These are phyloP conservation scores for Forsythia suspensa DNA, from an alignment of 257 asterid species.

Conservation along the genomic window DNA sequence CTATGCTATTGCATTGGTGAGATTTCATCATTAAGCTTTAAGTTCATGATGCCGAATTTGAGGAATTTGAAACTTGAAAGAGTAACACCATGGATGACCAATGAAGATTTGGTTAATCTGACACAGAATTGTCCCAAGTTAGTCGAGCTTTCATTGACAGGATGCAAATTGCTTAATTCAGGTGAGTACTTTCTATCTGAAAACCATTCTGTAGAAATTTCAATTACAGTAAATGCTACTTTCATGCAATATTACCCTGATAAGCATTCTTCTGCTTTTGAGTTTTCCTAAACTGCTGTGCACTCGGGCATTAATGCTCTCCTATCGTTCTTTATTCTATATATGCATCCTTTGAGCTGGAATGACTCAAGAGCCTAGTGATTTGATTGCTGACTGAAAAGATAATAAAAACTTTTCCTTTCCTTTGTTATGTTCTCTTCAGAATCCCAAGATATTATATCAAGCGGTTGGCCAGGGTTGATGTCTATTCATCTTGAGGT, in stretches of 20 bases:
- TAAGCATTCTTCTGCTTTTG: background rate
- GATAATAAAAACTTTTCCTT: constrained; percentile 14
- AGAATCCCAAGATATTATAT: constrained; percentile 77
- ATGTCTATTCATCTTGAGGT: constrained; percentile 81
- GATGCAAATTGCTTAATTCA: constrained; percentile 73
- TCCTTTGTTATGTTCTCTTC: constrained; percentile 26
- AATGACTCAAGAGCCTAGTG: constrained; percentile 11
- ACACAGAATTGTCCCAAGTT: constrained; percentile 60
- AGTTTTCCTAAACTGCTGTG: constrained; percentile 6
- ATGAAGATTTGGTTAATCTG: constrained; percentile 61
- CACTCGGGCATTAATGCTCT: background rate
- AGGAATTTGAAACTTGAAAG: constrained; percentile 85
- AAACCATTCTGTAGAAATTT: constrained; percentile 7
- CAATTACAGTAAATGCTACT: background rate
- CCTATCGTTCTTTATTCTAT: constrained; percentile 16
- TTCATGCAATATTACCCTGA: background rate
- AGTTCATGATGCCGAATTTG: constrained; percentile 57
- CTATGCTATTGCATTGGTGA: constrained; percentile 83
- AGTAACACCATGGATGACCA: constrained; percentile 76
- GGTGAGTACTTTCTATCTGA: constrained; percentile 33
- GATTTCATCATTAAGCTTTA: constrained; percentile 62
- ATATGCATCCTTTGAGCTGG: background rate
- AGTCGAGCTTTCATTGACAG: constrained; percentile 65
- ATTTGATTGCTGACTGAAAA: background rate
- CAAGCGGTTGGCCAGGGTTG: constrained; percentile 89